phyloP scores from a whole-genome alignment of 805 yeast species.

The Sugiyamaella marilandica region DNA sequence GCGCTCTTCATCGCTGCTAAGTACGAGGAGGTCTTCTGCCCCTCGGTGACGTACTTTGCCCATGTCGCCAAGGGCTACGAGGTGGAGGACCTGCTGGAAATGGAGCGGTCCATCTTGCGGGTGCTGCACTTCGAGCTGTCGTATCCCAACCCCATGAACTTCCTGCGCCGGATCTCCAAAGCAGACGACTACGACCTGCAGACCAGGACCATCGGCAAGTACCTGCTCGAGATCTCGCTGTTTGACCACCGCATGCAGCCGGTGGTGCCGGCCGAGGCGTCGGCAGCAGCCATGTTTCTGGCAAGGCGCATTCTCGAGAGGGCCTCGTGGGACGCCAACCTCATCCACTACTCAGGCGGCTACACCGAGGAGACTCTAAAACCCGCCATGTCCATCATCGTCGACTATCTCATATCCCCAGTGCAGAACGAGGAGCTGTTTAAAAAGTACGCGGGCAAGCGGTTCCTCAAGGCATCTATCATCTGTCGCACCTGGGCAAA shows the following conservation, averaged over 20 bases:
- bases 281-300: slow-evolving; percentile 86
- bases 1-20: slow-evolving; percentile 86
- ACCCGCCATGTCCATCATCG: slow-evolving; percentile 67
- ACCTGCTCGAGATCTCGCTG: slow-evolving; percentile 69
- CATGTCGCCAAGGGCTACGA: slow-evolving; percentile 82
- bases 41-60: slow-evolving; percentile 79
- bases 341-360: slow-evolving; percentile 90
- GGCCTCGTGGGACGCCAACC: slow-evolving; percentile 73
- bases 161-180: slow-evolving; percentile 78
- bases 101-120: slow-evolving; percentile 74
- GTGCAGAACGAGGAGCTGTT: slow-evolving; percentile 89
- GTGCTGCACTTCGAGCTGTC: slow-evolving; percentile 68
- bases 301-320: slow-evolving; percentile 68
- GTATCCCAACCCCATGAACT: slow-evolving; percentile 87
- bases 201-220: slow-evolving; percentile 80
- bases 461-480: slow-evolving; percentile 62
- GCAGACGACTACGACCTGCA: slow-evolving; percentile 87
- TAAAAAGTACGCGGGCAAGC: slow-evolving; percentile 85
- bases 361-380: slow-evolving; percentile 67
- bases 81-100: slow-evolving; percentile 74
- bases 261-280: slow-evolving; percentile 65
- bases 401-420: slow-evolving; percentile 70
- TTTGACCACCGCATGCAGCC: slow-evolving; percentile 74
- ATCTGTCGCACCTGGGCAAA: slow-evolving; percentile 35
- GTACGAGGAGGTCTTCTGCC: slow-evolving; percentile 87